phyloP scores from a whole-genome alignment of 73 alveolate species.

The Durusdinium trenchii region DNA sequence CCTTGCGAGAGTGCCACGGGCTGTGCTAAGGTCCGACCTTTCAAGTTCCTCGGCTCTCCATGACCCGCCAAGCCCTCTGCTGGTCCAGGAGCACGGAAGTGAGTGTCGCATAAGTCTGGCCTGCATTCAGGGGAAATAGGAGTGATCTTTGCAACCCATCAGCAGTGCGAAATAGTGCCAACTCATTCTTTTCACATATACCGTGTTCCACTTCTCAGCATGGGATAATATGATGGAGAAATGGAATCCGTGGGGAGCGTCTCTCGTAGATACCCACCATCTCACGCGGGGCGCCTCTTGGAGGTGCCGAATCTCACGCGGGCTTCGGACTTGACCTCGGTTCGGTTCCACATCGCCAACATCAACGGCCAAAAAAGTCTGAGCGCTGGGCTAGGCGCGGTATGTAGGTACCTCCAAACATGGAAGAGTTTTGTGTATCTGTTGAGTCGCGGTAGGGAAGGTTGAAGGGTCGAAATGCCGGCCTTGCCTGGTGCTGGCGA shows the following conservation, averaged over 20 bases:
- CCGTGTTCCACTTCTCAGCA: too few relatives aligned
- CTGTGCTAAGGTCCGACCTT: neutral
- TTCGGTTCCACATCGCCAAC: neutral
- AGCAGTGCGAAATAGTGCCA: too few relatives aligned
- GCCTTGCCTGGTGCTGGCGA: conserved; percentile 85
- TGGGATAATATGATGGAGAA: too few relatives aligned
- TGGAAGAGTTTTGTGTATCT: neutral
- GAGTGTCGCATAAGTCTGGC: conserved; percentile 73
- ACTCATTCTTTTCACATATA: too few relatives aligned
- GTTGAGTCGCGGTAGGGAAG: neutral
- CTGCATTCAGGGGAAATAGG: neutral
- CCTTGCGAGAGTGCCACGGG: neutral
- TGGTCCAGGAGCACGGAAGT: conserved; percentile 92
- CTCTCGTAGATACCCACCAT: neutral
- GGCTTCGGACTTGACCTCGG: conserved; percentile 54
- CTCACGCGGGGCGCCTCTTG: conserved; percentile 17
- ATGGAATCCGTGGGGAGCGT: neutral
- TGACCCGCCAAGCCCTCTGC: neutral
- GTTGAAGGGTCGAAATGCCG: neutral
- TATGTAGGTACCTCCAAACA: conserved; percentile 51
- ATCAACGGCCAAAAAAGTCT: neutral
- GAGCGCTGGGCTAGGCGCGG: conserved; percentile 56
- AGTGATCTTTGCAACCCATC: neutral
- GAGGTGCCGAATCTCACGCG: conserved; percentile 88
- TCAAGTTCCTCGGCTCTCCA: neutral